Base-by-base conservation (phyloP, 495 filamentous ascomycete genomes). In the Hypoxylon perforatum region DNA sequence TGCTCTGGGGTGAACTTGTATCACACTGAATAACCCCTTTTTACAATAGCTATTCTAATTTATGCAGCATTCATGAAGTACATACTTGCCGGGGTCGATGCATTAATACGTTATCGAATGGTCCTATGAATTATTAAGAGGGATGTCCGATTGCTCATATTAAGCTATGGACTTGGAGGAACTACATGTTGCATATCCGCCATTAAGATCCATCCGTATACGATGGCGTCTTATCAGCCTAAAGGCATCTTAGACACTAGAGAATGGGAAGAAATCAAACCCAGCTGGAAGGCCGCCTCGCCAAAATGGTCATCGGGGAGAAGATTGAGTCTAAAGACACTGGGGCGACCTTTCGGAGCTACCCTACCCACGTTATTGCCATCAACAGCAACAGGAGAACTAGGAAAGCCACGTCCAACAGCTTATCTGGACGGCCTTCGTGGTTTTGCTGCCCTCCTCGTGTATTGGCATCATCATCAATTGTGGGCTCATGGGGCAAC, bases 341-440 rank as follows among this genome's bases (percentile, higher is more conserved):
- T 72, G 14, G 22, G 36, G 14, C 36, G 19, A 15, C 46, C 46
- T 11, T 45, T 53, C 21, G 61, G 22, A 55, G 45, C 17, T 63
- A 57, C 64, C 45, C 39, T 39, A 39, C 41, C 21, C 1, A 6
- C 1, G 6, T 58, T 30, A 23, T 15, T 38, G n/a, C n/a, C 47
- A 17, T 15, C 56, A 25, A 33, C 39, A 18, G 14, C 3, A n/a
- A 17, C 3, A 44, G 30, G 15, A 14, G 35, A 17, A 1, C 52
- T 70, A 33, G 71, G 63, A 12, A 73, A 67, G 54, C 70, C 76
- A 19, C 65, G 76, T 45, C 71, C 76, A 41, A 81, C 77, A 19
- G 76, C 77, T 28, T 80, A 85, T 25, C 78, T 84, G 23, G 80
- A 83, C 61, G 80, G 80, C 42, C 75, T 83, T 30, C 65, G 80